phyloP scores from a whole-genome alignment of 164 flowering plant genomes.

The Vitis labrusca region DNA sequence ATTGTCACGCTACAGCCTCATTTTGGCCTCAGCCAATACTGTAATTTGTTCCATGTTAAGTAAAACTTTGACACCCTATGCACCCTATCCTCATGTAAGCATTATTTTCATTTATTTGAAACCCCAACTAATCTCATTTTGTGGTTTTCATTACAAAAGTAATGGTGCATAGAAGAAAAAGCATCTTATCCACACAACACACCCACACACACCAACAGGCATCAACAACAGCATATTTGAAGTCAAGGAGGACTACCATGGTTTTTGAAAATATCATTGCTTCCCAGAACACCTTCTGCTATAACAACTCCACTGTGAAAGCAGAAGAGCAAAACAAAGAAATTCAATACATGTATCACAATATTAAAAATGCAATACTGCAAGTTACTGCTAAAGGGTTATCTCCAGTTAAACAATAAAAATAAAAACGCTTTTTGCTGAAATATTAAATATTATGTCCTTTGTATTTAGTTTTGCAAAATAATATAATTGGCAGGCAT shows the following conservation, averaged over 20 bases:
- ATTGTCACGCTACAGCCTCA: too few species aligned
- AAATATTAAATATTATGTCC: not conserved
- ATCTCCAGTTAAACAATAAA: not conserved
- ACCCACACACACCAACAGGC: too few species aligned
- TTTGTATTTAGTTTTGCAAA: not conserved
- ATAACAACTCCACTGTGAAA: conserved; percentile 86
- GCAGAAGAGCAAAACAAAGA: conserved; percentile 1
- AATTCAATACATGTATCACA: not conserved
- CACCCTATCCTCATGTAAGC: too few species aligned
- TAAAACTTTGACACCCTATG: too few species aligned
- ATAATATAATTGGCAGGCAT: not conserved
- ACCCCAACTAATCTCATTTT: too few species aligned
- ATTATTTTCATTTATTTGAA: too few species aligned
- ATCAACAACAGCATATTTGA: not conserved
- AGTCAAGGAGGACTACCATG: conserved; percentile 37
- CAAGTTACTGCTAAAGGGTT: not conserved
- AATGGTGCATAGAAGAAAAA: too few species aligned
- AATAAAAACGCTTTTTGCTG: not conserved
- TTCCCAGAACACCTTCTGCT: conserved; percentile 73
- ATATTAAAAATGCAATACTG: not conserved
- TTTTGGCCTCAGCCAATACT: too few species aligned
- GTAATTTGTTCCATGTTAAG: too few species aligned
- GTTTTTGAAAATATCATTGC: conserved; percentile 43
- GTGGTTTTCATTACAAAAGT: too few species aligned
- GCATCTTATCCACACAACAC: too few species aligned